These are phyloP conservation scores for Spathaspora girioi DNA, from an alignment of 805 yeast species.

Conservation along the genomic window DNA sequence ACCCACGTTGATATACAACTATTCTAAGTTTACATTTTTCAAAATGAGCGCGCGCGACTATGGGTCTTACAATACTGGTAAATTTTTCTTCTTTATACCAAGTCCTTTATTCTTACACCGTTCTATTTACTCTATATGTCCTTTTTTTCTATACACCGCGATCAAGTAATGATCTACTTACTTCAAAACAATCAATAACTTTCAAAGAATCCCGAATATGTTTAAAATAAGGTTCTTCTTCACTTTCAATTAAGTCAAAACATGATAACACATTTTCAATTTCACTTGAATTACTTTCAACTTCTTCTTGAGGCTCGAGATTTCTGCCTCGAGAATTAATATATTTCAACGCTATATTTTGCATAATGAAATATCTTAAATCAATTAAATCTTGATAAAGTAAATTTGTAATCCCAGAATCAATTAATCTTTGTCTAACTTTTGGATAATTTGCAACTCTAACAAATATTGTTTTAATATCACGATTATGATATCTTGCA, in stretches of 20 bases:
- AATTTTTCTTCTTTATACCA: no score
- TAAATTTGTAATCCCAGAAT: slow-evolving; percentile 27
- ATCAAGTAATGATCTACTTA: not conserved
- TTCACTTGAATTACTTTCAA: slow-evolving; percentile 4
- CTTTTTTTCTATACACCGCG: not conserved
- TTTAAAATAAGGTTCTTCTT: slow-evolving; percentile 27
- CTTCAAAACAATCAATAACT: slow-evolving; percentile 35
- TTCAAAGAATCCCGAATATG: slow-evolving; percentile 38
- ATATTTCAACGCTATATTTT: slow-evolving; percentile 7
- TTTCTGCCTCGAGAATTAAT: slow-evolving; percentile 1
- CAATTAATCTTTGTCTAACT: slow-evolving; percentile 24
- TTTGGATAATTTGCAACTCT: slow-evolving; percentile 24
- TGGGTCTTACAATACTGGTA: no score
- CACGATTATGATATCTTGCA: slow-evolving; percentile 23
- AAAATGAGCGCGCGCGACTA: not conserved
- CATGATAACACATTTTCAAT: slow-evolving; percentile 14
- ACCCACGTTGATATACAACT: not conserved
- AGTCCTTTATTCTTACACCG: no score
- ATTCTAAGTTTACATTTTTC: not conserved
- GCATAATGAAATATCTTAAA: slow-evolving; percentile 21
- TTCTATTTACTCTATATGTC: not conserved
- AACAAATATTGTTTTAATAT: slow-evolving; percentile 32
- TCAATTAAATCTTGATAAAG: slow-evolving; percentile 21
- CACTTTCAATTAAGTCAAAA: slow-evolving; percentile 22
- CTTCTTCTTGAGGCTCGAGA: not conserved